Percentiles rank a stretch among this genome's conserved stretches.
phyloP scores from a whole-genome alignment of 1,139 yeast species.

The Torulaspora globosa region DNA sequence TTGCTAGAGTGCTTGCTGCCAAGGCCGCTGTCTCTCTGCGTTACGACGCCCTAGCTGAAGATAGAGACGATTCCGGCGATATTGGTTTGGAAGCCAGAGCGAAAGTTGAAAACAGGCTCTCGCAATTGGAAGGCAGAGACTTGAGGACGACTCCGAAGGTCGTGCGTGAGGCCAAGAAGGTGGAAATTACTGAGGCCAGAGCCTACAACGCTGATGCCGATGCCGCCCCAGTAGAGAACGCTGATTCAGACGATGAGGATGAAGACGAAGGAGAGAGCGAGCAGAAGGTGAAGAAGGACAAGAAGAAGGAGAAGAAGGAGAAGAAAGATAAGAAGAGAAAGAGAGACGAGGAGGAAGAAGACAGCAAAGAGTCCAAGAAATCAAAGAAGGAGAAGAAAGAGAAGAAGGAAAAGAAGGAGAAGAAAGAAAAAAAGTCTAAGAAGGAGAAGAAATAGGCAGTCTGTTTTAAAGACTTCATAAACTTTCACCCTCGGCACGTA shows the following conservation, averaged over 20 bases:
- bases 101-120: constrained; percentile 90
- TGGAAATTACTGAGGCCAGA: constrained; percentile 75
- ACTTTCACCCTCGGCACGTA: constrained; percentile 2
- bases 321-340: constrained; percentile 36
- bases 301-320: constrained; percentile 40
- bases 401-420: constrained; percentile 46
- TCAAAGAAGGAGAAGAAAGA: constrained; percentile 44
- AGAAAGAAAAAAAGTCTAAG: constrained; percentile 47
- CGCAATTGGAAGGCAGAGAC: constrained; percentile 94
- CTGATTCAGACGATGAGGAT: constrained; percentile 50
- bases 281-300: constrained; percentile 37
- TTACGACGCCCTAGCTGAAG: constrained; percentile 96
- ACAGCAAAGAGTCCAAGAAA: constrained; percentile 38
- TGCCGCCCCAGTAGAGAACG: constrained; percentile 48
- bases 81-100: constrained; percentile 88
- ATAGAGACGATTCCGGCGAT: constrained; percentile 91
- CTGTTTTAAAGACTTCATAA: constrained; percentile 13
- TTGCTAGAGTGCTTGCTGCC: constrained; percentile 97
- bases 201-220: constrained; percentile 95
- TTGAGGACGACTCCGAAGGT: constrained; percentile 76
- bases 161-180: constrained; percentile 72
- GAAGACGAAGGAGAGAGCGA: constrained; percentile 41
- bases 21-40: constrained; percentile 95
- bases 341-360: constrained; percentile 44
- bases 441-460: constrained; percentile 42